Base-by-base conservation (phyloP, 495 filamentous ascomycete genomes). In the Antarctomyces pellizariae region DNA sequence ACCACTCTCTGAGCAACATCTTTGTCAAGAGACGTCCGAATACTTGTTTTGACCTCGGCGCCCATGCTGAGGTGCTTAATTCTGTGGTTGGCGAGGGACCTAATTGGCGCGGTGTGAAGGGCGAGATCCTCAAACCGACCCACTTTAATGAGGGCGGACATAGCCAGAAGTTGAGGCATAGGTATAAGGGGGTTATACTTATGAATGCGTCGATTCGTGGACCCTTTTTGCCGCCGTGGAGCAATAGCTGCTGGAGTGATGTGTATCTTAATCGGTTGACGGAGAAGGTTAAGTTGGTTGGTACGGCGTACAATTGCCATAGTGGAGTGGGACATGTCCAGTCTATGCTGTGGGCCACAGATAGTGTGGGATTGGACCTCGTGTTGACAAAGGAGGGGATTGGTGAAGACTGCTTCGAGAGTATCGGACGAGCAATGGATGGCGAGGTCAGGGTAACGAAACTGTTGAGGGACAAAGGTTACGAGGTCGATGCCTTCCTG, bases 281-380 rank as follows among this genome's bases (percentile, higher is more conserved):
- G 5, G 29, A 41, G 7, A 15, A 37, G 4, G 33, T 40, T 15
- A 48, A 49, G 39, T 29, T 47, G 10, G 43, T 44, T 2, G 43
- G 43, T 10, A 40, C 36, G 36, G 36, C 40, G 2, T 28, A 31
- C 8, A 42, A 24, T 32, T 46, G 42, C 30, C 20, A 20, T 7
- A 39, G 42, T 6, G 28, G 28, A n/a, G n/a, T n/a, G 11, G 34
- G 32, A 14, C 49, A 49, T 32, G 31, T 47, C 16, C 43, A 50
- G 24, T 38, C 43, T 28, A 49, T 47, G 43, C 38, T 52, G 30
- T 44, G 34, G 36, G 49, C 49, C 7, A 50, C 45, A 10, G 49
- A 52, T 32, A 7, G 24, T 9, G 14, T 36, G 11, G 49, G 49
- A 18, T 34, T 52, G 22, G 33, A 29, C 15, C 20, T 44, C 5